These are phyloP conservation scores for Camillea tinctor DNA, from an alignment of 2,329 filamentous ascomycete genomes.

Conservation along the genomic window DNA sequence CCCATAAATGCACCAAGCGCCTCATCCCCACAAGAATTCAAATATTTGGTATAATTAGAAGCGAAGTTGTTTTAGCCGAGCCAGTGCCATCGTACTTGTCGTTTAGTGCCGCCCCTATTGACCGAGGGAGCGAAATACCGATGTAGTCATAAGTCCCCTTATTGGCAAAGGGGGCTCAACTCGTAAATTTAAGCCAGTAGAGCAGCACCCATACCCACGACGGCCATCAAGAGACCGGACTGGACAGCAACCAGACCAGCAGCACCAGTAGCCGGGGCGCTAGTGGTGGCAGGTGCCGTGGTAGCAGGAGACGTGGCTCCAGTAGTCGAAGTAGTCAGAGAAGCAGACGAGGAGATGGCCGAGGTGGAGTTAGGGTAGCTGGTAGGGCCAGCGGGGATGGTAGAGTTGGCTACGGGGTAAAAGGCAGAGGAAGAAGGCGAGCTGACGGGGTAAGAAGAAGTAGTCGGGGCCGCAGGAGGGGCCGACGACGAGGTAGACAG, in stretches of 20 bases:
- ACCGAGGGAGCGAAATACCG: not conserved
- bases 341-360: slow-evolving; percentile 16
- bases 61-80: not conserved
- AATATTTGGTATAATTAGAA: slow-evolving; percentile 8
- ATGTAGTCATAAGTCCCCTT: not conserved
- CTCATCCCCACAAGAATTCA: slow-evolving; percentile 18
- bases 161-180: not conserved
- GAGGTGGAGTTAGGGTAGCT: slow-evolving; percentile 23
- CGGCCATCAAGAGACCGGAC: slow-evolving; percentile 28
- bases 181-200: slow-evolving; percentile 22
- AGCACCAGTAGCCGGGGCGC: slow-evolving; percentile 16
- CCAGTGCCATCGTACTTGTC: not conserved
- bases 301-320: slow-evolving; percentile 6
- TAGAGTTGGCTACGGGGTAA: slow-evolving; percentile 26
- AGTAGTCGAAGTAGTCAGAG: not conserved
- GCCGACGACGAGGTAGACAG: slow-evolving; percentile 13
- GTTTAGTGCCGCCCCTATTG: not conserved
- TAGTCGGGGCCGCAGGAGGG: slow-evolving; percentile 13
- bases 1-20: slow-evolving; percentile 12
- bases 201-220: slow-evolving; percentile 27
- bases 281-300: slow-evolving; percentile 11
- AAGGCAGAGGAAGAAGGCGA: slow-evolving; percentile 12
- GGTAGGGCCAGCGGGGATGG: slow-evolving; percentile 19
- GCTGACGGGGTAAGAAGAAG: slow-evolving; percentile 10
- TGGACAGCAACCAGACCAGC: slow-evolving; percentile 24